A percentile compares a stretch with the other conserved stretches of the same genome.
Evolutionary conservation across 2,329 filamentous ascomycete species (phyloP).

Genomic region (Pseudocercospora pini-densiflorae): DNA sequence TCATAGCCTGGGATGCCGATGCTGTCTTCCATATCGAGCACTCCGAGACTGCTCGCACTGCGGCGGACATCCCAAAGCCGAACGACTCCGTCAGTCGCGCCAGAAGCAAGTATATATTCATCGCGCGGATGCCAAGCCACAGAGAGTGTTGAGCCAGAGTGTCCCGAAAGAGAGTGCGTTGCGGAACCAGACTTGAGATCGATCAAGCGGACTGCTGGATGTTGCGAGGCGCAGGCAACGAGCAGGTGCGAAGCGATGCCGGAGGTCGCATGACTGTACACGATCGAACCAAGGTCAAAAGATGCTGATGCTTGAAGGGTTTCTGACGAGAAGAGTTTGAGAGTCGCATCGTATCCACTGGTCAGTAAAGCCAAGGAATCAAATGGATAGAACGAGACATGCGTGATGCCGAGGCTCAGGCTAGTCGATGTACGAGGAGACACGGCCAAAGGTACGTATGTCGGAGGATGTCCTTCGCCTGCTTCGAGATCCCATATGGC

Average conservation of each 20-base stretch:
- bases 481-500: slow-evolving; percentile 85
- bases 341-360: slow-evolving; percentile 75
- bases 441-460: slow-evolving; percentile 25
- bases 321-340: slow-evolving; percentile 75
- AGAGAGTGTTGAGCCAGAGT: slow-evolving; percentile 60
- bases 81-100: slow-evolving; percentile 81
- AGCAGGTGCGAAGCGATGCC: slow-evolving; percentile 73
- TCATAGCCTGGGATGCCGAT: slow-evolving; percentile 64
- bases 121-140: slow-evolving; percentile 80
- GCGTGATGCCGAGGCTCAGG: slow-evolving; percentile 75
- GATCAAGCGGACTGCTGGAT: slow-evolving; percentile 80
- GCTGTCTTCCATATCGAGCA: slow-evolving; percentile 83
- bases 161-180: slow-evolving; percentile 56
- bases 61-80: slow-evolving; percentile 87
- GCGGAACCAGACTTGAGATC: slow-evolving; percentile 82
- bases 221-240: slow-evolving; percentile 86
- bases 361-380: slow-evolving; percentile 77
- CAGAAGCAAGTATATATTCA: slow-evolving; percentile 80
- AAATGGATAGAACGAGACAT: slow-evolving; percentile 78
- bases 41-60: slow-evolving; percentile 74
- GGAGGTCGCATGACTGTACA: slow-evolving; percentile 80
- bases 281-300: slow-evolving; percentile 69
- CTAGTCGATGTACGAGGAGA: slow-evolving; percentile 41
- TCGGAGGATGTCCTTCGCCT: slow-evolving; percentile 33
- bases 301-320: slow-evolving; percentile 64